These are phyloP conservation scores for Polygonum aviculare DNA, from an alignment of 148 eudicot genomes.

Conservation along the genomic window DNA sequence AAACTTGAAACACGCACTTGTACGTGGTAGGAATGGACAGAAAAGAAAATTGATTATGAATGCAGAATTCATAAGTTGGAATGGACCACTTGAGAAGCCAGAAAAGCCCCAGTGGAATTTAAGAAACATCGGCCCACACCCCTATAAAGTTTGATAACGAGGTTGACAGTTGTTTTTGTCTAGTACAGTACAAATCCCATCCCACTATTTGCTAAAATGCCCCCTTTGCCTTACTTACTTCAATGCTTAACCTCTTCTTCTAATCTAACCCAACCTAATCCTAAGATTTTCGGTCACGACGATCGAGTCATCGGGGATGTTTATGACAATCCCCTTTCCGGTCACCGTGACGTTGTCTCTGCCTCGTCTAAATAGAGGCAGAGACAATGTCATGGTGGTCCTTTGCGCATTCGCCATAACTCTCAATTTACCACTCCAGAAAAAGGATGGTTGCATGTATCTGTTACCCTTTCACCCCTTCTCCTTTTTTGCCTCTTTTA, in stretches of 20 bases:
- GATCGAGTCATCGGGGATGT: neutral
- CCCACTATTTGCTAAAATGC: neutral
- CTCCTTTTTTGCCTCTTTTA: neutral
- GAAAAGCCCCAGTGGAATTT: constrained; percentile 44
- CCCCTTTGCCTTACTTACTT: neutral
- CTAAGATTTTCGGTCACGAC: neutral
- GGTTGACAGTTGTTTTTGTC: constrained; percentile 24
- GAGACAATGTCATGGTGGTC: no score
- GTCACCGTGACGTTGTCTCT: no score
- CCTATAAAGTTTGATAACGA: constrained; percentile 32
- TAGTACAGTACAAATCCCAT: constrained; percentile 15
- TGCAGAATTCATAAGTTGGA: neutral
- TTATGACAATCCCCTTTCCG: neutral
- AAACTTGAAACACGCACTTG: neutral
- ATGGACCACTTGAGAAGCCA: constrained; percentile 11
- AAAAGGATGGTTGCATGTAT: neutral
- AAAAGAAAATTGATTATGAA: neutral
- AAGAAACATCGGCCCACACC: constrained; percentile 49
- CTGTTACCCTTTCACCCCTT: neutral
- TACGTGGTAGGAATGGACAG: neutral
- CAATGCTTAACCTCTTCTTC: neutral
- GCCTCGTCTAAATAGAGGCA: no score
- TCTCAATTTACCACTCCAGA: neutral
- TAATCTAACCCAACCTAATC: neutral
- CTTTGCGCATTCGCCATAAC: no score